phyloP scores from a whole-genome alignment of 2,329 filamentous ascomycete genomes.

The Fusarium albidum region DNA sequence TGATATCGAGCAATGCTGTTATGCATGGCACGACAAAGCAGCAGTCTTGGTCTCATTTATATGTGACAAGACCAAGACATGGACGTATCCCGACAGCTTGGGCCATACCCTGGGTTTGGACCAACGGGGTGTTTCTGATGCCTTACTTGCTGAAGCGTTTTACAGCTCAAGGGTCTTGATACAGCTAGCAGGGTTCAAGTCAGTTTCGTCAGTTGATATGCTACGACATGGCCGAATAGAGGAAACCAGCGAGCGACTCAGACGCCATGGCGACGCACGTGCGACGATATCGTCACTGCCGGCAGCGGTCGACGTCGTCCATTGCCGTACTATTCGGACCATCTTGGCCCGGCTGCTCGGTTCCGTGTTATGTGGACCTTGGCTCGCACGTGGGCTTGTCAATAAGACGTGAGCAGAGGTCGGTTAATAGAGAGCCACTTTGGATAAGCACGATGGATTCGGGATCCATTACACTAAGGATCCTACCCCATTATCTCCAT shows the following conservation, averaged over 20 bases:
- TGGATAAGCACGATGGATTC: conserved; percentile 4
- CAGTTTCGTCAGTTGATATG: background rate
- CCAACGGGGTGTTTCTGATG: background rate
- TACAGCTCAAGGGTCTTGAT: background rate
- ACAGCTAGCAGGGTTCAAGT: background rate
- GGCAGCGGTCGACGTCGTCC: too few relatives aligned
- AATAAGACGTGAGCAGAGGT: background rate
- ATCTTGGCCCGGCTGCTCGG: background rate
- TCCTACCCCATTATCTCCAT: background rate
- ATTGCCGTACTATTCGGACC: background rate
- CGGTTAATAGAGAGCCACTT: background rate
- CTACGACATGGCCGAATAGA: background rate
- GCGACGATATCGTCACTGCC: background rate
- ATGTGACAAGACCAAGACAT: background rate
- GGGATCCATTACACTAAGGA: background rate
- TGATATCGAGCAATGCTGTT: background rate
- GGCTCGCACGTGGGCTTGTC: background rate
- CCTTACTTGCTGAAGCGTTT: background rate
- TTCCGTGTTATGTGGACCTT: background rate
- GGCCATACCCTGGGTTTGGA: background rate
- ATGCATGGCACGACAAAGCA: background rate
- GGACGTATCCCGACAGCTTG: background rate
- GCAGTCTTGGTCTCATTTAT: background rate
- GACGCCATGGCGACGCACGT: background rate
- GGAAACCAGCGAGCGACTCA: background rate